Evolutionary conservation across 495 filamentous ascomycete genomes (phyloP), one percentile per base, ranked within the genome.

Genomic region (Penicillium cinerascens): DNA sequence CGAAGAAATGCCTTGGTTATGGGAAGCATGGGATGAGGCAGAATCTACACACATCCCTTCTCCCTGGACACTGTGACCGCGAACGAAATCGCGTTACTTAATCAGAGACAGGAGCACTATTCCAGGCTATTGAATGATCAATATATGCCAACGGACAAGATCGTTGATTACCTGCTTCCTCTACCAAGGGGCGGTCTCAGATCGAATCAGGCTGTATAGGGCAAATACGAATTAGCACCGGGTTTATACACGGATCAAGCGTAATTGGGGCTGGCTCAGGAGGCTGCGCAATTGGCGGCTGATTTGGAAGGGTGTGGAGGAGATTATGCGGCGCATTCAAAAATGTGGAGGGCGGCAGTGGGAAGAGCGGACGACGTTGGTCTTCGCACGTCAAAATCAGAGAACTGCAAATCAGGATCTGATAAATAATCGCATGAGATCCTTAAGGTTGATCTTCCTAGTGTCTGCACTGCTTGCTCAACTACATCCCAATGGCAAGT

Each of bases 1-100:
- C 2, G 26, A 54, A 42, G 64, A 72, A 23, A 67, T 69, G 65
- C 67, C 65, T 0, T 72, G 61, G 61, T 29, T 70, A 10, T 69
- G 58, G 56, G 69, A 73, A 56, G 59, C 56, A 0, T 64, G 59
- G 56, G 55, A 54, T 6, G 47, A 48, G 27, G 4, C 26, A 1
- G 26, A 29, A 7, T 11, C 29, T 33, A 13, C 29, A 10, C 29
- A 33, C 18, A 23, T 18, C 11, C 29, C 29, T 33, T 33, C 29
- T 11, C 4, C 29, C 1, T 33, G 29, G 29, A 33, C 29, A 33
- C 6, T 8, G 11, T 33, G 29, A 33, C 29, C 9, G 29, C 29
- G 9, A 33, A 33, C 4, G 29, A 33, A 10, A 10, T 33, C 29
- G 13, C 11, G 11, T 10, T 13, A 1, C 1, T 33, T 1, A 13